Conservation (phyloP, 495 filamentous ascomycete genomes). For the Choiromyces venosus region DNA sequence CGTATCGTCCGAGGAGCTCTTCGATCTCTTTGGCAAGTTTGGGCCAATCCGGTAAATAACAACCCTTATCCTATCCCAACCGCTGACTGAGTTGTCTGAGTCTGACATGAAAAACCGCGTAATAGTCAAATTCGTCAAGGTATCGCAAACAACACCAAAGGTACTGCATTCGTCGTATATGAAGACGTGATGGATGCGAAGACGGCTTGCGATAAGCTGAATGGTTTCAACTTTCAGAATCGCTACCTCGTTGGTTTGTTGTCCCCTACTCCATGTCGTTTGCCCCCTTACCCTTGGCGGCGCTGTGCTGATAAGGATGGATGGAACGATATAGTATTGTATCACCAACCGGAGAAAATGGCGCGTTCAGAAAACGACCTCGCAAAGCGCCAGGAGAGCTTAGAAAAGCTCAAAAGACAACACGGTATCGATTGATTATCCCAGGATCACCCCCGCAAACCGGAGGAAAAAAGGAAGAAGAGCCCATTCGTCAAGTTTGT, state of each 20-base stretch:
- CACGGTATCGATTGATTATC: slow-evolving; percentile 88
- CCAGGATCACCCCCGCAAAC: neutral
- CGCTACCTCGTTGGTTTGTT: slow-evolving; percentile 94
- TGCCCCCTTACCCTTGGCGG: neutral
- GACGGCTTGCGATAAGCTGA: slow-evolving; percentile 96
- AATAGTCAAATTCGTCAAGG: slow-evolving; percentile 94
- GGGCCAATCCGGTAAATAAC: slow-evolving; percentile 77
- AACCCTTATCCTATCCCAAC: slow-evolving; percentile 7
- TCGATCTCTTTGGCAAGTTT: slow-evolving; percentile 92
- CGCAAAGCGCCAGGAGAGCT: slow-evolving; percentile 85
- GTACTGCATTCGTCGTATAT: slow-evolving; percentile 97
- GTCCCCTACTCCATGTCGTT: neutral
- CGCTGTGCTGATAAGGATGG: slow-evolving; percentile 4
- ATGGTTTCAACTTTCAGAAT: slow-evolving; percentile 99
- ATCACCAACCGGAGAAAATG: slow-evolving; percentile 99
- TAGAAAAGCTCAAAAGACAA: slow-evolving; percentile 96
- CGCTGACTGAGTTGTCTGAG: slow-evolving; percentile 18
- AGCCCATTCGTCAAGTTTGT: neutral
- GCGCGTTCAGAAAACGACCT: slow-evolving; percentile 86
- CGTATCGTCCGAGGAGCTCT: slow-evolving; percentile 88
- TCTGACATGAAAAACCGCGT: slow-evolving; percentile 19
- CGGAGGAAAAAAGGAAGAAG: slow-evolving; percentile 6
- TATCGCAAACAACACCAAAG: slow-evolving; percentile 94
- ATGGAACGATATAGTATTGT: slow-evolving; percentile 61
- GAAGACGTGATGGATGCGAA: slow-evolving; percentile 99